phyloP scores from a whole-genome alignment of 2,329 filamentous ascomycete species.

The Fusarium fracticaudum region DNA sequence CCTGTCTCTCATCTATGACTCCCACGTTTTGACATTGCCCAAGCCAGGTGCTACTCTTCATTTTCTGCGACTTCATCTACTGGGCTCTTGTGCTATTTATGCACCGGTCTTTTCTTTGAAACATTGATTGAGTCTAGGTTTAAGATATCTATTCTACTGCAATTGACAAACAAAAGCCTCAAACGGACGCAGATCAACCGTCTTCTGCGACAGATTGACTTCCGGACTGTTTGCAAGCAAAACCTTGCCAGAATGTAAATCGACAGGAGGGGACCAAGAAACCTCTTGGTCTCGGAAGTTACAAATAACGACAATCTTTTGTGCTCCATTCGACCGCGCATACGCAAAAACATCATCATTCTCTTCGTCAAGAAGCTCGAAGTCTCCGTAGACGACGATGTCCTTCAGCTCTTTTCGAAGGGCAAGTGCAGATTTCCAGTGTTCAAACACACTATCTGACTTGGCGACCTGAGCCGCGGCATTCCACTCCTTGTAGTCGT shows the following conservation, averaged over 20 bases:
- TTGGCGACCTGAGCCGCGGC: conserved; percentile 4
- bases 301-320: conserved; percentile 10
- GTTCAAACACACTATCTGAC: conserved; percentile 20
- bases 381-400: conserved; percentile 25
- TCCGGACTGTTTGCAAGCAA: conserved; percentile 9
- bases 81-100: too few relatives aligned
- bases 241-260: neutral
- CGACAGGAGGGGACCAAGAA: neutral
- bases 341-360: conserved; percentile 28
- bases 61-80: neutral
- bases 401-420: conserved; percentile 12
- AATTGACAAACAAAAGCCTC: conserved; percentile 14
- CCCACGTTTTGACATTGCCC: too few relatives aligned
- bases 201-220: neutral
- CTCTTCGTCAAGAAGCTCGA: conserved; percentile 17
- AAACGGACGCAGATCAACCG: conserved; percentile 1
- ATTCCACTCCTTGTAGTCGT: conserved; percentile 29
- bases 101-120: too few relatives aligned
- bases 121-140: neutral
- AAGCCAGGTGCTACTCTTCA: neutral
- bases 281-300: conserved; percentile 14
- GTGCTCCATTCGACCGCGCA: neutral
- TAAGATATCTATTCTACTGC: neutral
- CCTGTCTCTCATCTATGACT: fast-evolving
- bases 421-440: conserved; percentile 15